These are phyloP conservation scores for Oryza nivara DNA, from an alignment of 176 grass and related monocot genomes.

Conservation along the genomic window DNA sequence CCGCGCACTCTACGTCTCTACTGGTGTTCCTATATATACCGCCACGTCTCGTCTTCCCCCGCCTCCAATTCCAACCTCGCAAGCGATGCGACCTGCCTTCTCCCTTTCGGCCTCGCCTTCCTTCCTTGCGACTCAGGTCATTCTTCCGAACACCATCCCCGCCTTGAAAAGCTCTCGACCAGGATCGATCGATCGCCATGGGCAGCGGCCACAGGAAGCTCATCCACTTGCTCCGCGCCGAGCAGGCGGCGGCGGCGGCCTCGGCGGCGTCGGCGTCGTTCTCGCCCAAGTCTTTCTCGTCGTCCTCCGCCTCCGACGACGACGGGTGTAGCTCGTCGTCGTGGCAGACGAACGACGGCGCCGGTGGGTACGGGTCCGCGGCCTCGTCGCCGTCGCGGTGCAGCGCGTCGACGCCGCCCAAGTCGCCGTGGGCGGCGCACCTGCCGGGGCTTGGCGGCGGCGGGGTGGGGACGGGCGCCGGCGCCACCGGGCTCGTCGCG, in stretches of 20 bases:
- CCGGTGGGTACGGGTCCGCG: constrained; percentile 11
- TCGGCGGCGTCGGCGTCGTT: neutral
- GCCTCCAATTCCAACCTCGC: constrained; percentile 31
- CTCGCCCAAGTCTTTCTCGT: constrained; percentile 34
- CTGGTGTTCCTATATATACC: constrained; percentile 45
- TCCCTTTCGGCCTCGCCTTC: constrained; percentile 32
- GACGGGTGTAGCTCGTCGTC: constrained; percentile 35
- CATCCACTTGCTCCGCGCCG: constrained; percentile 42
- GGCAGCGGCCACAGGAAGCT: constrained; percentile 40
- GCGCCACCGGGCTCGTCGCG: constrained; percentile 33
- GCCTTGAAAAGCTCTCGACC: neutral
- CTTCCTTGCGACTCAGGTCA: constrained; percentile 38
- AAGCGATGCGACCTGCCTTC: neutral
- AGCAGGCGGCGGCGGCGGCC: neutral
- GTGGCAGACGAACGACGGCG: constrained; percentile 18
- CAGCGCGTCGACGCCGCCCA: constrained; percentile 52
- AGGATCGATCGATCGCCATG: constrained; percentile 12
- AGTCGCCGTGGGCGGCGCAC: constrained; percentile 56
- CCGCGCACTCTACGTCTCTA: neutral
- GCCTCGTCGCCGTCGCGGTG: constrained; percentile 48
- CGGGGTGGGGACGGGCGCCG: neutral
- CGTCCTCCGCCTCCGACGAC: constrained; percentile 49
- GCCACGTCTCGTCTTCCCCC: neutral
- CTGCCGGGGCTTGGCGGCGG: constrained; percentile 41
- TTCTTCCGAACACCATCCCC: neutral